Conservation (phyloP, 2,329 filamentous ascomycete species). For the Biscogniauxia mediterranea region DNA sequence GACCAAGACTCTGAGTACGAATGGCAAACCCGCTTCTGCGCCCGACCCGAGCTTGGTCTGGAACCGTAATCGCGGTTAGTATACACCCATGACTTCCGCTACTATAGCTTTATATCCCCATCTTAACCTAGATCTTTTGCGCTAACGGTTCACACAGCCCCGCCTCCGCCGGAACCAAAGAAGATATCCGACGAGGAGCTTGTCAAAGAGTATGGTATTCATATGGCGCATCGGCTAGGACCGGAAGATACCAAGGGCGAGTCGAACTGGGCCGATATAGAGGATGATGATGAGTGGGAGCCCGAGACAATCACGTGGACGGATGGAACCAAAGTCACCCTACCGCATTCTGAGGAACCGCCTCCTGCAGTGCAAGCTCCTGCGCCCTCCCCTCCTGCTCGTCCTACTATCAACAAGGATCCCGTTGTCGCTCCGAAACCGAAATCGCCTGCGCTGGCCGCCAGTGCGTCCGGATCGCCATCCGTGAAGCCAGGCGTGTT, state of each 20-base stretch:
- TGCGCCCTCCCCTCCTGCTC: conserved; percentile 27
- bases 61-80: conserved; percentile 84
- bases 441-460: conserved; percentile 41
- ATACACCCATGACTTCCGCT: background rate
- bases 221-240: conserved; percentile 75
- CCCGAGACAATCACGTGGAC: conserved; percentile 85
- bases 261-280: conserved; percentile 86
- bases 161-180: conserved; percentile 68
- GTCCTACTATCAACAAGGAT: conserved; percentile 27
- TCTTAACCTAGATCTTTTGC: conserved; percentile 6
- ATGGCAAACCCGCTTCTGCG: conserved; percentile 57
- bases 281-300: conserved; percentile 85
- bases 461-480: conserved; percentile 35
- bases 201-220: conserved; percentile 79
- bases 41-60: conserved; percentile 76
- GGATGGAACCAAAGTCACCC: conserved; percentile 79
- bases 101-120: conserved; percentile 12
- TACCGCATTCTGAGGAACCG: conserved; percentile 60
- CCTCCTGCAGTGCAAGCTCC: conserved; percentile 7
- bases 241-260: conserved; percentile 72
- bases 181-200: conserved; percentile 86
- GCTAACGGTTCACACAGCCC: conserved; percentile 44
- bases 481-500: conserved; percentile 45
- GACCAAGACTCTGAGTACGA: conserved; percentile 46
- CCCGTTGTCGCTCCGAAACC: conserved; percentile 38